Evolutionary conservation across 2,329 filamentous ascomycete species (phyloP).

Genomic region (Xylariomycetidae sp.): DNA sequence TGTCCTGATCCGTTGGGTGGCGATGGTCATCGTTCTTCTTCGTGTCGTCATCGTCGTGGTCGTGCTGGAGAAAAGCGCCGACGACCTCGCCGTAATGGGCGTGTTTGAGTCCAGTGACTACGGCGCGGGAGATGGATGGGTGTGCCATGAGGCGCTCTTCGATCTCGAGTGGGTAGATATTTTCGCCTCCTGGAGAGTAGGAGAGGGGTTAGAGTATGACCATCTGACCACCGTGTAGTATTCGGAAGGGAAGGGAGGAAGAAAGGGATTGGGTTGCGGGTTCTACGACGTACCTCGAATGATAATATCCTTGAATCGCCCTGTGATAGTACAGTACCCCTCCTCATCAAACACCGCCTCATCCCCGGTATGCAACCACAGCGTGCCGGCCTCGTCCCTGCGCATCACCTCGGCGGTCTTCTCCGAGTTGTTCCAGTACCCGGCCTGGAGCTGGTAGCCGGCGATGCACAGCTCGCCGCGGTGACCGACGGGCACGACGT

Average conservation of each 20-base stretch:
- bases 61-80: constrained; percentile 53
- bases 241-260: constrained; percentile 3
- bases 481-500: constrained; percentile 61
- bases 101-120: constrained; percentile 67
- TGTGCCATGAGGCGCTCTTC: constrained; percentile 68
- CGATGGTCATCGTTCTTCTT: constrained; percentile 19
- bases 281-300: constrained; percentile 57
- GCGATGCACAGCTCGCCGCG: constrained; percentile 73
- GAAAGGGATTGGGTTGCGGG: background rate
- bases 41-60: too few species aligned
- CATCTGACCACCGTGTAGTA: too few species aligned
- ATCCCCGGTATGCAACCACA: constrained; percentile 67
- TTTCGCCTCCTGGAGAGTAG: constrained; percentile 55
- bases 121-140: constrained; percentile 55
- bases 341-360: constrained; percentile 63
- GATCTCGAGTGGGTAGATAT: constrained; percentile 70
- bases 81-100: constrained; percentile 71
- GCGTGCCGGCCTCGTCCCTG: constrained; percentile 45
- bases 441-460: constrained; percentile 69
- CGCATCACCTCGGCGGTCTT: constrained; percentile 64
- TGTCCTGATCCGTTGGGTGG: constrained; percentile 45
- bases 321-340: constrained; percentile 69
- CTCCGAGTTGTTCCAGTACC: constrained; percentile 65
- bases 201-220: constrained; percentile 1
- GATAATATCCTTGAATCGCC: constrained; percentile 75